Evolutionary conservation across 2,329 filamentous ascomycete genomes (phyloP), one percentile per base, ranked within the genome.

Genomic region (Pseudogymnoascus sp.): DNA sequence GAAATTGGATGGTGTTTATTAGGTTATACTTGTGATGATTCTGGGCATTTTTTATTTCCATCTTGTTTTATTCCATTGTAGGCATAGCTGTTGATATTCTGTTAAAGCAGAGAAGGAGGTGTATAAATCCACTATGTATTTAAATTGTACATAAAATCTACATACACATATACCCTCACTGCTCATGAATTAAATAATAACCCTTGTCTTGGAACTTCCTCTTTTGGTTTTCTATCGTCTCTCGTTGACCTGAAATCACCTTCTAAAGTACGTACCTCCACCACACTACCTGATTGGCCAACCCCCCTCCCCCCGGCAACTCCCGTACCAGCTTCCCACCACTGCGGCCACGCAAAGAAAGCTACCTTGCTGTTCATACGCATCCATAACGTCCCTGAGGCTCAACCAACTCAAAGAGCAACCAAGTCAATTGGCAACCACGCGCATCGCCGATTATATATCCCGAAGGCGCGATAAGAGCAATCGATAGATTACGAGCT

Each of bases 351-450:
- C 43, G 25, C 43, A 50, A 50, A 50, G 25, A 50, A 50, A 50
- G 43, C 43, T 50, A 50, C 43, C 43, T 50, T 50, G 25, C 43
- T 50, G 43, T 50, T 50, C 43, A 50, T 50, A 25, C 25, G n/a
- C 43, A 30, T 50, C 41, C 41, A 50, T 50, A 50, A 11, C 43
- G 43, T 50, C 25, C 43, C 25, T 50, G 43, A 50, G 43, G 25
- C 43, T 50, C 43, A 50, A 50, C 25, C n/a, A 50, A 50, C 25
- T 30, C 25, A 50, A 50, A 30, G n/a, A 30, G 25, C 43, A 50
- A 18, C 22, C 16, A 50, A 25, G 43, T 50, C 43, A 50, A 50
- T 50, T 50, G 43, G 30, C 43, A 5, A 50, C 43, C 43, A 50
- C 43, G n/a, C 43, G n/a, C 43, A 50, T 50, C 43, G n/a, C 25